Percentiles rank a stretch among this genome's conserved stretches.
These are phyloP conservation scores for Boletus huronensis DNA, from an alignment of 768 basidiomycete genomes.

Conservation along the genomic window DNA sequence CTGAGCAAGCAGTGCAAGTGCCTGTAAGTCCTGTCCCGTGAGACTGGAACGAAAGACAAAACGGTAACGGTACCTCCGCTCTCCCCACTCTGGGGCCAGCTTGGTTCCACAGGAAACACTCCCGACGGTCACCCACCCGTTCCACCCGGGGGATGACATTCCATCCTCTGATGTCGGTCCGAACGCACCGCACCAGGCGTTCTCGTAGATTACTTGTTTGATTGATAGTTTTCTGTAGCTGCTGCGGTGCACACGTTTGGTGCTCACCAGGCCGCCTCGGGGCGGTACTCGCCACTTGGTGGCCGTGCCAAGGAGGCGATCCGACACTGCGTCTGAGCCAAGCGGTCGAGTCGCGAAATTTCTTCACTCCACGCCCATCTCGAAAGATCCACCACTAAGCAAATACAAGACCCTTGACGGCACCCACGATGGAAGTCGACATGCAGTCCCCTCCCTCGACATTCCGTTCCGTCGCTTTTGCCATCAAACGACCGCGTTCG, in stretches of 20 bases:
- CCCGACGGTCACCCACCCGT: background rate
- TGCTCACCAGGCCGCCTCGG: too few relatives aligned
- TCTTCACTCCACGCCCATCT: too few relatives aligned
- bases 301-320: constrained; percentile 5
- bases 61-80: background rate
- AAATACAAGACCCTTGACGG: background rate
- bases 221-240: background rate
- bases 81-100: background rate
- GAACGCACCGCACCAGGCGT: too few relatives aligned
- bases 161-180: background rate
- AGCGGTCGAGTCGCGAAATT: background rate
- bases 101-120: background rate
- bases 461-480: constrained; percentile 36
- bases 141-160: background rate
- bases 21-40: background rate
- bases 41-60: background rate
- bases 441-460: constrained; percentile 42
- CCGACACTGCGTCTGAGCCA: background rate
- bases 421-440: constrained; percentile 52
- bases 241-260: background rate
- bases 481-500: constrained; percentile 58
- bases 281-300: too few relatives aligned
- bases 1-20: background rate
- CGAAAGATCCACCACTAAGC: background rate
- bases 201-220: background rate